Evolutionary conservation across 768 basidiomycete species (phyloP).

Genomic region (Psilocybe tampanensis): DNA sequence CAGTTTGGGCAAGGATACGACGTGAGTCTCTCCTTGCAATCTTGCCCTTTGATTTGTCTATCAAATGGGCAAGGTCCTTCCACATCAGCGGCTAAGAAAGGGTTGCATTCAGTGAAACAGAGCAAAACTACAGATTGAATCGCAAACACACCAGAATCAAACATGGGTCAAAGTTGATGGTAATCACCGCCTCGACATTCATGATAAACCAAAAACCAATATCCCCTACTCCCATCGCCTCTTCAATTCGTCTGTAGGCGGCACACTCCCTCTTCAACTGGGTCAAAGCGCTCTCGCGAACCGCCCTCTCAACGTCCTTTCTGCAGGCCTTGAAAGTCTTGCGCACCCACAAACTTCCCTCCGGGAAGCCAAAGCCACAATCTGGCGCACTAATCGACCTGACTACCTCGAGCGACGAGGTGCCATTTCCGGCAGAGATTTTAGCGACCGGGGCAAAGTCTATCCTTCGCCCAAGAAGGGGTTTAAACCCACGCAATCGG

Average conservation of each 20-base stretch:
- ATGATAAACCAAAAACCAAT: constrained; percentile 6
- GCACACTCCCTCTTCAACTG: neutral
- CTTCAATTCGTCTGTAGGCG: constrained; percentile 2
- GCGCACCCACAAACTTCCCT: neutral
- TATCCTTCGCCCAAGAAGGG: neutral
- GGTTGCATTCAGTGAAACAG: neutral
- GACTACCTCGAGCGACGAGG: neutral
- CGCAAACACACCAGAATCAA: constrained; percentile 4
- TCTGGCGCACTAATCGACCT: neutral
- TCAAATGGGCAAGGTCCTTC: neutral
- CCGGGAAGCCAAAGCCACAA: neutral
- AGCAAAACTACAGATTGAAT: too few species aligned
- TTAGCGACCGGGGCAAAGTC: neutral
- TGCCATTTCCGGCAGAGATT: neutral
- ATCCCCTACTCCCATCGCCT: neutral
- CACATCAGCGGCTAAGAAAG: constrained; percentile 1
- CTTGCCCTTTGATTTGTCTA: neutral
- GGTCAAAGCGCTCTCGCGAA: neutral
- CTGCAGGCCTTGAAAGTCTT: neutral
- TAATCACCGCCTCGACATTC: neutral
- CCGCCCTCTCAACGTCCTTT: neutral
- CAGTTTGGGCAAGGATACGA: constrained; percentile 3
- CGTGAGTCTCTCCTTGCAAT: neutral
- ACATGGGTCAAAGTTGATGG: neutral
- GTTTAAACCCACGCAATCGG: neutral